These are phyloP conservation scores for Vitis hybrid DNA, from an alignment of 177 flowering plant genomes.

Conservation along the genomic window DNA sequence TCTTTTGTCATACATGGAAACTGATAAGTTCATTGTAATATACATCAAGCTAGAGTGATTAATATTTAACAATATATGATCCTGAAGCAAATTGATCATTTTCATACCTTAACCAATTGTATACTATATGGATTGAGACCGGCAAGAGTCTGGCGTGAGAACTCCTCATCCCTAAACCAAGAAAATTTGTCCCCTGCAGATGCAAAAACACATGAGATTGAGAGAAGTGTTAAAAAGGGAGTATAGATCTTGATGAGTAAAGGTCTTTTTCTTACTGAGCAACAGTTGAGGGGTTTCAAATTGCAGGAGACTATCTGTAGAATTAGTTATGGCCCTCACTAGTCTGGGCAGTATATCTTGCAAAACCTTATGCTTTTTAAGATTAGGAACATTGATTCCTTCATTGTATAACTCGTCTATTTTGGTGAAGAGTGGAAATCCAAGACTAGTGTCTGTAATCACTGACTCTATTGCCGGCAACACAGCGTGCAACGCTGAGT, in stretches of 20 bases:
- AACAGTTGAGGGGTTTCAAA: slow-evolving; percentile 18
- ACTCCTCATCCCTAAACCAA: slow-evolving; percentile 22
- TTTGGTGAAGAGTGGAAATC: slow-evolving; percentile 28
- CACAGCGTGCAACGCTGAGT: slow-evolving; percentile 20
- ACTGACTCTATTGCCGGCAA: slow-evolving; percentile 17
- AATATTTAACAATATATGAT: too few relatives aligned
- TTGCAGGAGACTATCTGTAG: slow-evolving; percentile 1
- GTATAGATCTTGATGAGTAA: not conserved
- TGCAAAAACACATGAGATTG: too few relatives aligned
- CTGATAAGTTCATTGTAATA: too few relatives aligned
- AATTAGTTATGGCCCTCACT: not conserved
- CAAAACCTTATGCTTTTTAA: not conserved
- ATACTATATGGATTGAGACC: slow-evolving; percentile 33
- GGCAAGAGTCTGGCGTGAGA: slow-evolving; percentile 34
- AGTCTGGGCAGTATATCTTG: slow-evolving; percentile 17
- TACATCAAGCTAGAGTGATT: too few relatives aligned
- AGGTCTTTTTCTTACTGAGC: slow-evolving; percentile 11
- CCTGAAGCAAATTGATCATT: too few relatives aligned
- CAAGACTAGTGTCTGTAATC: slow-evolving; percentile 10
- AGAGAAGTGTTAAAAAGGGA: not conserved
- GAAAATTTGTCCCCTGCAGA: slow-evolving; percentile 16
- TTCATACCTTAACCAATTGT: slow-evolving; percentile 22
- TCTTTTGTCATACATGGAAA: too few relatives aligned
- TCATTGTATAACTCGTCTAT: slow-evolving; percentile 26
- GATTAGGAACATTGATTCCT: slow-evolving; percentile 19